Evolutionary conservation across 1,284 basidiomycete species (phyloP).

Genomic region (Laetiporus sulphureus): DNA sequence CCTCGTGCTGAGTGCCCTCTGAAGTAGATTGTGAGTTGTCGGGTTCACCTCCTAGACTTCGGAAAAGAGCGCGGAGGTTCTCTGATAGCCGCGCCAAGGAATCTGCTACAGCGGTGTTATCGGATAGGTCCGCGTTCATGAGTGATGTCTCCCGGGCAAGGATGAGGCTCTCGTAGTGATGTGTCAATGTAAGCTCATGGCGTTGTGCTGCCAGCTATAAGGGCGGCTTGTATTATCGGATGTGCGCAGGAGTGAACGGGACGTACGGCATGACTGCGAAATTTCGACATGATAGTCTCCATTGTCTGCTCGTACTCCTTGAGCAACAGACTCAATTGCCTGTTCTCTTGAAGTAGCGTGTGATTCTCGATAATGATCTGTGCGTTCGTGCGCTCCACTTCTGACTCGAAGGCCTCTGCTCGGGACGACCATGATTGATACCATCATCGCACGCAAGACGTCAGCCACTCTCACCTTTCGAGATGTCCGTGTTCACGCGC

Average conservation of each 20-base stretch:
- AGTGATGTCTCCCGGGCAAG: slow-evolving; percentile 62
- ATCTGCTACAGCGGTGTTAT: slow-evolving; percentile 44
- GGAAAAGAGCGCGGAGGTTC: slow-evolving; percentile 66
- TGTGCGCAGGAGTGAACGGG: slow-evolving; percentile 1
- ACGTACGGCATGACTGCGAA: slow-evolving; percentile 86
- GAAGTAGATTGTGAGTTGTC: slow-evolving; percentile 13
- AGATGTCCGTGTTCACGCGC: slow-evolving; percentile 91
- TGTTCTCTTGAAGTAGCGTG: slow-evolving; percentile 87
- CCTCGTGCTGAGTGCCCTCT: slow-evolving; percentile 3
- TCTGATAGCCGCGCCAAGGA: slow-evolving; percentile 68
- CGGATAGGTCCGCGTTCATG: slow-evolving; percentile 52
- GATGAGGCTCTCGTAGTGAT: slow-evolving; percentile 90
- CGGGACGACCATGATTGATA: neutral
- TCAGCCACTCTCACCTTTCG: slow-evolving; percentile 56
- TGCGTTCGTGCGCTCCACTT: slow-evolving; percentile 86
- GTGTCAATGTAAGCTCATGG: slow-evolving; percentile 83
- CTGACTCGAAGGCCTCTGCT: slow-evolving; percentile 87
- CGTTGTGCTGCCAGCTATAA: slow-evolving; percentile 80
- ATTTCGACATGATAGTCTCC: slow-evolving; percentile 96
- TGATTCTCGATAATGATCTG: slow-evolving; percentile 94
- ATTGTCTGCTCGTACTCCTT: slow-evolving; percentile 95
- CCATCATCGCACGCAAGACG: neutral
- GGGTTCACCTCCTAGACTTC: slow-evolving; percentile 53
- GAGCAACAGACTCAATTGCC: slow-evolving; percentile 80
- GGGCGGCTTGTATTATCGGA: slow-evolving; percentile 8